phyloP scores from a whole-genome alignment of 139 green algal species.

The Nannochloris sp. region DNA sequence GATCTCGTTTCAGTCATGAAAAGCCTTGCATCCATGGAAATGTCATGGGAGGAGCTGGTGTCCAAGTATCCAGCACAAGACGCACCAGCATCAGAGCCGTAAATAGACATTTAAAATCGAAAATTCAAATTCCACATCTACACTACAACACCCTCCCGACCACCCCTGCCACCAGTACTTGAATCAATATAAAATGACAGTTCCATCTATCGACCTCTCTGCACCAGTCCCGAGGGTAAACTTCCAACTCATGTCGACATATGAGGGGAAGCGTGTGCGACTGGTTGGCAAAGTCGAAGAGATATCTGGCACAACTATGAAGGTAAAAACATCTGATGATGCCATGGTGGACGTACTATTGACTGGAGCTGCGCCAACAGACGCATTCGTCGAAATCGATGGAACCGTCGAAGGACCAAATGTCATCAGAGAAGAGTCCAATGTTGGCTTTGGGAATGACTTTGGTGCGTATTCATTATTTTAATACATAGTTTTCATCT shows the following conservation, averaged over 20 bases:
- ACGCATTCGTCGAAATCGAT: conserved; percentile 44
- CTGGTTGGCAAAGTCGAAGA: conserved; percentile 37
- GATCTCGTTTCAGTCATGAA: conserved; percentile 66
- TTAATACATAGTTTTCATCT: not conserved
- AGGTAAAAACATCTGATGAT: conserved; percentile 32
- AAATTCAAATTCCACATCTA: no score
- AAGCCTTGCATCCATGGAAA: conserved; percentile 45
- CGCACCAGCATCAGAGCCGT: conserved; percentile 8
- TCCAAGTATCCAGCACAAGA: conserved; percentile 74
- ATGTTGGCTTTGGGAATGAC: conserved; percentile 38
- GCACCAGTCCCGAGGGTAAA: conserved; percentile 38
- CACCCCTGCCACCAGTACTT: not conserved
- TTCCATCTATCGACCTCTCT: conserved; percentile 14
- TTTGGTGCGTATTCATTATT: conserved; percentile 42
- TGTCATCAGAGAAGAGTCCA: conserved; percentile 36
- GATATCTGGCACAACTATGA: conserved; percentile 22
- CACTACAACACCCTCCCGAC: no score
- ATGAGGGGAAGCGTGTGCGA: conserved; percentile 37
- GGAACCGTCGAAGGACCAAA: conserved; percentile 45
- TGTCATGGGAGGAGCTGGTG: conserved; percentile 62
- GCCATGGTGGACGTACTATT: conserved; percentile 31
- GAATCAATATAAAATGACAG: not conserved
- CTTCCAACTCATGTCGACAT: conserved; percentile 30
- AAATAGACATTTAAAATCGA: no score
- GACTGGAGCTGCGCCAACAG: conserved; percentile 8